These are phyloP conservation scores for Backusella mclennaniae DNA, from an alignment of 192 early-diverging fungal genomes.

Conservation along the genomic window DNA sequence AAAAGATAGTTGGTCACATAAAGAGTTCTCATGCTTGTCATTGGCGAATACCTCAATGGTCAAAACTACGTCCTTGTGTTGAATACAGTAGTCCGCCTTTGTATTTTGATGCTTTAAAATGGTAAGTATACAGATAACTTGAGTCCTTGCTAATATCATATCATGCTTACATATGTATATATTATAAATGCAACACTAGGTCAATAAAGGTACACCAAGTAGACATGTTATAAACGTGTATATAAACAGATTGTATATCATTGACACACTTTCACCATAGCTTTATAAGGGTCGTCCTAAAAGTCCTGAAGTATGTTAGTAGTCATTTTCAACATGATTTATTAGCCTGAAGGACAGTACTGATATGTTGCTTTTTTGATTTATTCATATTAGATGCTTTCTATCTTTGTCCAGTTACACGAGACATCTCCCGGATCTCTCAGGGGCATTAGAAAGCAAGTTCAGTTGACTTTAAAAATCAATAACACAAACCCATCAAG, in stretches of 20 bases:
- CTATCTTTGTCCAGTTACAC: conserved; percentile 7
- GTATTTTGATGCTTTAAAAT: conserved; percentile 7
- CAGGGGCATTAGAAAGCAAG: conserved; percentile 9
- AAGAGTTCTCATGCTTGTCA: conserved; percentile 14
- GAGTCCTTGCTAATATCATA: not conserved
- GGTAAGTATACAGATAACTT: not conserved
- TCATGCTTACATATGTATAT: no score
- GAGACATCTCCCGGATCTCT: conserved; percentile 14
- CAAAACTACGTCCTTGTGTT: not conserved
- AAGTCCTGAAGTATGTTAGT: conserved; percentile 4
- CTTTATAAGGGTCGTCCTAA: conserved; percentile 1
- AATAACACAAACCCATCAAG: conserved; percentile 11
- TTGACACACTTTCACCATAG: not conserved
- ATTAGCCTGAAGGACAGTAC: not conserved
- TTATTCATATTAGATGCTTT: conserved; percentile 2
- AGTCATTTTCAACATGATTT: not conserved
- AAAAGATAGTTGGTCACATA: conserved; percentile 6
- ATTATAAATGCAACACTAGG: not conserved
- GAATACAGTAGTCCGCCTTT: conserved; percentile 11
- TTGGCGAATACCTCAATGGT: conserved; percentile 16
- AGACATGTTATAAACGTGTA: no score
- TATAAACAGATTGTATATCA: not conserved
- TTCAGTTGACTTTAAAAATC: conserved; percentile 10
- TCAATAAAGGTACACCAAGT: not conserved
- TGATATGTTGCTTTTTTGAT: not conserved